Base-by-base conservation (phyloP, 129 eudicot genomes). In the Deinandra increscens region DNA sequence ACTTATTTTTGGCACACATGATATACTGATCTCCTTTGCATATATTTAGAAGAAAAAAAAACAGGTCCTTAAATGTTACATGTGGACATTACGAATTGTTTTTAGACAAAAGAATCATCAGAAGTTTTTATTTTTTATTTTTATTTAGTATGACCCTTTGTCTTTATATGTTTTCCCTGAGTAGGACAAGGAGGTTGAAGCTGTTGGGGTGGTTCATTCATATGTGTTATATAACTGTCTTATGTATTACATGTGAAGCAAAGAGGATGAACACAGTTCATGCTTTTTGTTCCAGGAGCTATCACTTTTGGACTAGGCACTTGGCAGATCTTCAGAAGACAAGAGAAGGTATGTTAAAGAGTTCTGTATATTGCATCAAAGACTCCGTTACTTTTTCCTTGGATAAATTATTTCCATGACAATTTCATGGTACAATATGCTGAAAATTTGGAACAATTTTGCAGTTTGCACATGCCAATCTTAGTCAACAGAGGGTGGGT, bases 401-500 rank as follows among this genome's bases (percentile, higher is more conserved):
- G 49, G 15, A 11, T 42, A 50, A 36, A 1, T 36, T 7, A 36
- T 26, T 70, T 70, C 23, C 20, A 4, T 4, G 50, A 20, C 68
- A 18, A 45, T 9, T 59, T 61, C 38, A 42, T 64, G n/a, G 20
- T 23, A 44, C 11, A 49, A 9, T 9, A 64, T 71, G 42, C 60
- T 71, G 67, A 70, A 64, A 74, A 77, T 4, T 50, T 65, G 31
- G 31, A 73, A 19, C 29, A 9, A 71, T 75, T n/a, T 31, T 66
- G 75, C 92, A 93, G 97, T 69, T 68, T 84, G 55, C 92, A 84
- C 87, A 69, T 69, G 61, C 92, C 98, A 15, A 68, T 93, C 64
- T 70, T 93, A 54, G 95, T 93, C 12, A 93, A 93, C 80, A 84
- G 98, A 81, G 98, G 98, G 69, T 93, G 97, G 98, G 97, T 87